These are phyloP conservation scores for Sclerotinia glacialis DNA, from an alignment of 2,329 filamentous ascomycete species.

Conservation along the genomic window DNA sequence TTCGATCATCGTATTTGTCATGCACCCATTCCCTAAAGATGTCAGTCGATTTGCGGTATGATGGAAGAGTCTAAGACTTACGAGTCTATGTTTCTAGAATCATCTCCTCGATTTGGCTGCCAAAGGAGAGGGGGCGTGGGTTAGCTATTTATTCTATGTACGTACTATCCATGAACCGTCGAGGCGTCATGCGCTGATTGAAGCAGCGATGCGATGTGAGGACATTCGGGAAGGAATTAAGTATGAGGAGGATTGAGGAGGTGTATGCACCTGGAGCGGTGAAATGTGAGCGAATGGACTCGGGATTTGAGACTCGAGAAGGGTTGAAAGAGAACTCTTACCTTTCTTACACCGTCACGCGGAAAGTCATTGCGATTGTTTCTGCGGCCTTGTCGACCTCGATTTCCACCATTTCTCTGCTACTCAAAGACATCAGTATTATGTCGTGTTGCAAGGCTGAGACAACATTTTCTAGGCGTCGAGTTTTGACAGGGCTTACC, in stretches of 20 bases:
- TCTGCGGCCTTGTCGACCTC: constrained; percentile 38
- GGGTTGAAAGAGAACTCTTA: constrained; percentile 41
- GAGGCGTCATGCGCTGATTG: constrained; percentile 36
- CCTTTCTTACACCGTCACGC: constrained; percentile 90
- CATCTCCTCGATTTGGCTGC: constrained; percentile 58
- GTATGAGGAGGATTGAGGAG: constrained; percentile 40
- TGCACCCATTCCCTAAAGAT: constrained; percentile 82
- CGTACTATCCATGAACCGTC: constrained; percentile 40
- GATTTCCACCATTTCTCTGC: constrained; percentile 36
- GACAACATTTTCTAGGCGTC: constrained; percentile 15
- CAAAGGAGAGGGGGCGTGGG: constrained; percentile 44
- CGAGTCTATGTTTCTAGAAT: constrained; percentile 67
- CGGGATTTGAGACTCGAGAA: neutral
- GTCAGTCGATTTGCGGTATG: constrained; percentile 3
- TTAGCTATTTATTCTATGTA: constrained; percentile 48
- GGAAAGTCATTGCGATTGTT: constrained; percentile 51
- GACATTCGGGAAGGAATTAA: constrained; percentile 39
- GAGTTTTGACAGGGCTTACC: constrained; percentile 42
- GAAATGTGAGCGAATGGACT: constrained; percentile 23
- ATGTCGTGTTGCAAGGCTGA: constrained; percentile 34
- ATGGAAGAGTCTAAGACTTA: constrained; percentile 43
- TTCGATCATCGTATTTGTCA: constrained; percentile 78
- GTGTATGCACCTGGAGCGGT: constrained; percentile 39
- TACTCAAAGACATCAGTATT: constrained; percentile 22
- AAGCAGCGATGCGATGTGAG: constrained; percentile 37